Evolutionary conservation across 2,329 filamentous ascomycete species (phyloP).

Genomic region (Tolypocladium tundrense): DNA sequence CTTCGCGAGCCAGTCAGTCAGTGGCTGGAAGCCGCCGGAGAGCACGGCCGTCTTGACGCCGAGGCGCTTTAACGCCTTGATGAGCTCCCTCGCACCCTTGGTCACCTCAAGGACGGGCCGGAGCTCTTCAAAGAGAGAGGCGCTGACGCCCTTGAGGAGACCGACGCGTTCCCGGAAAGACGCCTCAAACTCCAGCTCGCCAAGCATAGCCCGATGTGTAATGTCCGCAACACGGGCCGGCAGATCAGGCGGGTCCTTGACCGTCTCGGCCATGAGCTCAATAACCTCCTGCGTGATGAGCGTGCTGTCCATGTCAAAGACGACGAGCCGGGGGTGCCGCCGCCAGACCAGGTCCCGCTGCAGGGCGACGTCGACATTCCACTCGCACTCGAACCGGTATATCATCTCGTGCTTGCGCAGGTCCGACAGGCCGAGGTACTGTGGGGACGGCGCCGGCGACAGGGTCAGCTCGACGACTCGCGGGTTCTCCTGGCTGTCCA

Average conservation of each 20-base stretch:
- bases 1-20: constrained; percentile 76
- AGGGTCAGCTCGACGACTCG: constrained; percentile 57
- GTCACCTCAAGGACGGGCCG: constrained; percentile 70
- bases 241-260: constrained; percentile 59
- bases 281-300: constrained; percentile 97
- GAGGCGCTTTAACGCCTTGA: constrained; percentile 62
- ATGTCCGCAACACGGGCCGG: constrained; percentile 77
- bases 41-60: constrained; percentile 85
- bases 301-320: constrained; percentile 99
- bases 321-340: constrained; percentile 72
- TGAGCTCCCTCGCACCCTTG: constrained; percentile 64
- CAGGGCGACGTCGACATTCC: constrained; percentile 77
- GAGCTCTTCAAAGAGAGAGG: constrained; percentile 68
- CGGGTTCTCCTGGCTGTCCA: constrained; percentile 50
- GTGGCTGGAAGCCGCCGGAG: constrained; percentile 82
- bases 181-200: constrained; percentile 83
- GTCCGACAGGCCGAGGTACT: constrained; percentile 57
- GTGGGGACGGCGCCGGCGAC: constrained; percentile 46
- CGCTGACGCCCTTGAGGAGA: constrained; percentile 71
- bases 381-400: constrained; percentile 76
- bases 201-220: constrained; percentile 88
- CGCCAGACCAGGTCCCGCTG: constrained; percentile 66
- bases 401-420: constrained; percentile 72
- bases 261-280: constrained; percentile 78
- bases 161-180: constrained; percentile 73